phyloP scores from a whole-genome alignment of 805 yeast species.

The Helenozyma rhizophorensis region DNA sequence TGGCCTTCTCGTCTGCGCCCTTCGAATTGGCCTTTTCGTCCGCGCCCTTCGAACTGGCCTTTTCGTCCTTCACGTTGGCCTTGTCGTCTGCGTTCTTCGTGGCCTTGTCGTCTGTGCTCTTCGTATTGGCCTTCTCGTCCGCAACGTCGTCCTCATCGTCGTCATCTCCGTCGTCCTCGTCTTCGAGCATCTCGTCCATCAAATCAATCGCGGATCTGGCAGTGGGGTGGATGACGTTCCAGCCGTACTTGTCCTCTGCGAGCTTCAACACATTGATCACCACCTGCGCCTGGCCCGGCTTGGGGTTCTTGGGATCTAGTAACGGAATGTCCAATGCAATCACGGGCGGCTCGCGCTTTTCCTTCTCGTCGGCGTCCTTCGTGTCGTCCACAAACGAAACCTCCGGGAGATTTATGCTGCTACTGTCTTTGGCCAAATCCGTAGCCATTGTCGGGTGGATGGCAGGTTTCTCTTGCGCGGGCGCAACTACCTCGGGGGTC shows the following conservation, averaged over 20 bases:
- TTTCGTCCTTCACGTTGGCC: neutral
- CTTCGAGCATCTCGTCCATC: slow-evolving; percentile 47
- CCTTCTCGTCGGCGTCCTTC: slow-evolving; percentile 8
- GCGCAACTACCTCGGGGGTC: slow-evolving; percentile 15
- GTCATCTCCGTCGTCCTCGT: slow-evolving; percentile 43
- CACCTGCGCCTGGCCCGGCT: slow-evolving; percentile 57
- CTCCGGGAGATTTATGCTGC: slow-evolving; percentile 9
- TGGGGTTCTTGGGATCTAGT: slow-evolving; percentile 40
- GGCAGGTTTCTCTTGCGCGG: slow-evolving; percentile 11
- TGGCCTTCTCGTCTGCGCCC: slow-evolving; percentile 41
- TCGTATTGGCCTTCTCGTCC: slow-evolving; percentile 44
- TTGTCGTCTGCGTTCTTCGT: slow-evolving; percentile 20
- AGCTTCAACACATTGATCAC: slow-evolving; percentile 67
- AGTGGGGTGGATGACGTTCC: slow-evolving; percentile 64
- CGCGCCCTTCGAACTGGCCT: slow-evolving; percentile 5
- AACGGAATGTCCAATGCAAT: slow-evolving; percentile 55
- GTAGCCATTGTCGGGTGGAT: slow-evolving; percentile 21
- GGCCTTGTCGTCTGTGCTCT: slow-evolving; percentile 30
- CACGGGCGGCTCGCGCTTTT: slow-evolving; percentile 34
- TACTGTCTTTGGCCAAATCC: slow-evolving; percentile 12
- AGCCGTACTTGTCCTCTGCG: slow-evolving; percentile 84
- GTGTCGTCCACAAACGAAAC: slow-evolving; percentile 17
- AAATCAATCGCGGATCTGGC: slow-evolving; percentile 54
- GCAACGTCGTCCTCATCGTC: slow-evolving; percentile 43
- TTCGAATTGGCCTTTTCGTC: slow-evolving; percentile 26